phyloP scores from a whole-genome alignment of 257 asterid species.

The Nicotiana obtusifolia region DNA sequence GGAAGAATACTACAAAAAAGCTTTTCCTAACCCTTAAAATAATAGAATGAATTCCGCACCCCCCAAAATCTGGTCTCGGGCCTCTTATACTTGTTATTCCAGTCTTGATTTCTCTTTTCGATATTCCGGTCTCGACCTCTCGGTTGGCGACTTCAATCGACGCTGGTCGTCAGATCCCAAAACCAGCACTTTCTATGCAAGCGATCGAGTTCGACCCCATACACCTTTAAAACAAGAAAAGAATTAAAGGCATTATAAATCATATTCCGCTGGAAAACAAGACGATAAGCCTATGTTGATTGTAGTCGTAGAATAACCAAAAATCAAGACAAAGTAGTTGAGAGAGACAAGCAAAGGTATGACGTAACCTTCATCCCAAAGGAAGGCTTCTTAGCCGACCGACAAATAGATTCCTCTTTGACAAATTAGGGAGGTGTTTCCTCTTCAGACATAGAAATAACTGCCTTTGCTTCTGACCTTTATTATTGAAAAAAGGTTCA shows the following conservation, averaged over 20 bases:
- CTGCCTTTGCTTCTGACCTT: background rate
- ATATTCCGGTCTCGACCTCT: too few species aligned
- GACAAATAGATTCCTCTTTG: conserved; percentile 15
- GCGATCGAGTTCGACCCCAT: too few species aligned
- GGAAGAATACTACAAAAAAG: too few species aligned
- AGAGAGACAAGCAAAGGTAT: conserved; percentile 2
- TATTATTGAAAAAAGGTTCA: background rate
- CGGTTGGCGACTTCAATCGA: too few species aligned
- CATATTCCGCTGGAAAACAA: background rate
- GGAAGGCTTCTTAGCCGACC: conserved; percentile 1
- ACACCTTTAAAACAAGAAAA: conserved; percentile 15
- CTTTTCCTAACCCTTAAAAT: too few species aligned
- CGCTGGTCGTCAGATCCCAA: too few species aligned
- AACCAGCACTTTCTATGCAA: too few species aligned
- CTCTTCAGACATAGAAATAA: background rate
- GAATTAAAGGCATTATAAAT: background rate
- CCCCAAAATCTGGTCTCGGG: too few species aligned
- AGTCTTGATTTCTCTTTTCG: too few species aligned
- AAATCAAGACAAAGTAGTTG: background rate
- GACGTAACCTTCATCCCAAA: background rate
- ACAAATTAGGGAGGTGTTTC: background rate
- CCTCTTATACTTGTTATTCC: too few species aligned
- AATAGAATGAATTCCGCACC: too few species aligned
- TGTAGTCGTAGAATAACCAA: background rate
- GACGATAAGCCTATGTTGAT: conserved; percentile 5